Evolutionary conservation across 768 basidiomycete species (phyloP).

Genomic region (Baorangia bicolor): DNA sequence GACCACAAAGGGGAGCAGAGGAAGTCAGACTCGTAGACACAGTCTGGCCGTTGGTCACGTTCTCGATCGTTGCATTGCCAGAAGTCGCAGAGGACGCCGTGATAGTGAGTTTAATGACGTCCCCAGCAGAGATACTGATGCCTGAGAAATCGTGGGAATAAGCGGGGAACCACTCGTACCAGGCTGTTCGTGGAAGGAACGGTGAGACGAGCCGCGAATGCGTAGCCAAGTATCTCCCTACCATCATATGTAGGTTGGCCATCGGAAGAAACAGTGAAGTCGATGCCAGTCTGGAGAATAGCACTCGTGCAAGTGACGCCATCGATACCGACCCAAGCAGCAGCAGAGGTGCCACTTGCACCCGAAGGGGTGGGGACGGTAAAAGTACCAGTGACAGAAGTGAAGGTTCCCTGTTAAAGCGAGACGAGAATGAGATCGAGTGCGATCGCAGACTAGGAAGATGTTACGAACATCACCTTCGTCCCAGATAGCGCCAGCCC

Average conservation of each 20-base stretch:
- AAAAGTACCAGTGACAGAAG: conserved; percentile 8
- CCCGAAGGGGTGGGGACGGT: conserved; percentile 4
- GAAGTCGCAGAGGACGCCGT: not conserved
- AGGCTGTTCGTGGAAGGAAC: not conserved
- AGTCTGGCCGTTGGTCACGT: not conserved
- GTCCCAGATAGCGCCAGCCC: conserved; percentile 10
- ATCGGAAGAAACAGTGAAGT: not conserved
- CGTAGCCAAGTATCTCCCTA: not conserved
- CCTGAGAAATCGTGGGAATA: not conserved
- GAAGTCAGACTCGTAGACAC: not conserved
- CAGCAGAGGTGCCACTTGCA: not conserved
- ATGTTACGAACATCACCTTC: not conserved
- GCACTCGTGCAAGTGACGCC: not conserved
- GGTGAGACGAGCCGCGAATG: not conserved
- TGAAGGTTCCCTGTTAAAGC: conserved; percentile 5
- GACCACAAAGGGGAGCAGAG: not conserved
- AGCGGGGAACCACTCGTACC: conserved; percentile 12
- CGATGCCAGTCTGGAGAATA: conserved; percentile 8
- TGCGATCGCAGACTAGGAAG: not conserved
- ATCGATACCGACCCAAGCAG: conserved; percentile 16
- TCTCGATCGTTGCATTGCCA: not conserved
- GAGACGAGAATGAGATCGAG: not conserved
- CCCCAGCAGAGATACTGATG: conserved; percentile 6
- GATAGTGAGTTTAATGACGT: conserved; percentile 5
- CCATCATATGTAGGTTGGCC: not conserved